A percentile compares a stretch with the other conserved stretches of the same genome.
Evolutionary conservation across 2,329 filamentous ascomycete genomes (phyloP).

Genomic region (Grosmannia huntii): DNA sequence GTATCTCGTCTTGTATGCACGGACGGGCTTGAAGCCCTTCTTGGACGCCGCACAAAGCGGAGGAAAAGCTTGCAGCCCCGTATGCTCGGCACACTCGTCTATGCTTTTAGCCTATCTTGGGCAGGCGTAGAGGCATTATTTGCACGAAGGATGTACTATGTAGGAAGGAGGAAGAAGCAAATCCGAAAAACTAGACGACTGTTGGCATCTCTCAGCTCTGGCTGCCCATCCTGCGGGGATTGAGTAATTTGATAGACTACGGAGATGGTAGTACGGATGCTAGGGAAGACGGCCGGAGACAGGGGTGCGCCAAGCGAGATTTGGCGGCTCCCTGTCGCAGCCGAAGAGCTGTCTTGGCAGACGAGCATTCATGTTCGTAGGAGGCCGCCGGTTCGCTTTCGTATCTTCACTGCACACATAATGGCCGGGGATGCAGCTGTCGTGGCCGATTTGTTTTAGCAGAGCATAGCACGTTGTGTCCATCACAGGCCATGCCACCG

Average conservation of each 20-base stretch:
- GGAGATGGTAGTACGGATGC: too few relatives aligned
- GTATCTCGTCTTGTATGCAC: conserved; percentile 43
- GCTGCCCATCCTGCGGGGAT: not conserved
- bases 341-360: not conserved
- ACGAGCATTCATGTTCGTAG: too few relatives aligned
- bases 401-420: too few relatives aligned
- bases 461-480: not conserved
- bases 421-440: too few relatives aligned
- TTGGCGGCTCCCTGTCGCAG: not conserved
- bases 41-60: conserved; percentile 34
- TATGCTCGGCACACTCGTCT: not conserved
- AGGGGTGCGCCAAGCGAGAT: not conserved
- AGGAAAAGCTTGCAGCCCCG: not conserved
- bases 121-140: not conserved
- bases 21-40: conserved; percentile 60
- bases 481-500: not conserved
- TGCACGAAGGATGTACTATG: not conserved
- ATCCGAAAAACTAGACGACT: too few relatives aligned
- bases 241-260: too few relatives aligned
- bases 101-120: not conserved
- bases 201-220: not conserved
- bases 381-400: too few relatives aligned
- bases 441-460: not conserved
- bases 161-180: too few relatives aligned
- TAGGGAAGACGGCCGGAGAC: not conserved